Evolutionary conservation across 2,329 filamentous ascomycete genomes (phyloP).

Genomic region (Moelleriella libera): DNA sequence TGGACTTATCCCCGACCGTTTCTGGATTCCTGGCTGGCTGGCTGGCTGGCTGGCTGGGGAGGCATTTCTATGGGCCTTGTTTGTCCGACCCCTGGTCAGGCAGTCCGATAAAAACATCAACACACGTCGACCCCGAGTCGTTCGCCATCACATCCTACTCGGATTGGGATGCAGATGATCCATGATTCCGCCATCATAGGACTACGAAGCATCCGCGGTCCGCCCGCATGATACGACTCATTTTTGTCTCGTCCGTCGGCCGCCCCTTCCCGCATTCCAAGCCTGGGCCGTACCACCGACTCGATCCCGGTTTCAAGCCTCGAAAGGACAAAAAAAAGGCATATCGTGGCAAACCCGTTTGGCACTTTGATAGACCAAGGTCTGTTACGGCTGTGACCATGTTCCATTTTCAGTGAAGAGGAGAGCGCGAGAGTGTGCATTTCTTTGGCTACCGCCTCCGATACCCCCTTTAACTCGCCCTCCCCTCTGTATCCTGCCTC

Average conservation of each 20-base stretch:
- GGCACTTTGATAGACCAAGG: too few relatives aligned
- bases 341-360: neutral
- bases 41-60: neutral
- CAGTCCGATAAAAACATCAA: neutral
- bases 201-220: neutral
- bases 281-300: neutral
- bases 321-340: neutral
- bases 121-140: neutral
- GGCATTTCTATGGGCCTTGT: neutral
- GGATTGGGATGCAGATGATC: neutral
- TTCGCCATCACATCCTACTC: neutral
- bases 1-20: too few relatives aligned
- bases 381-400: too few relatives aligned
- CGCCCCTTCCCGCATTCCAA: slow-evolving; percentile 2
- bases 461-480: too few relatives aligned
- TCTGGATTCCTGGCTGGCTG: neutral
- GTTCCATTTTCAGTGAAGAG: too few relatives aligned
- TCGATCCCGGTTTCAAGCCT: neutral
- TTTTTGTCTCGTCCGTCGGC: neutral
- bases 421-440: too few relatives aligned
- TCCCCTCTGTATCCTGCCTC: too few relatives aligned
- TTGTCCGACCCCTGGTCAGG: neutral
- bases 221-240: neutral
- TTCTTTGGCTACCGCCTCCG: too few relatives aligned
- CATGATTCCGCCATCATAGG: neutral